Evolutionary conservation across 495 filamentous ascomycete species (phyloP).

Genomic region (Tuber umbilicatum): DNA sequence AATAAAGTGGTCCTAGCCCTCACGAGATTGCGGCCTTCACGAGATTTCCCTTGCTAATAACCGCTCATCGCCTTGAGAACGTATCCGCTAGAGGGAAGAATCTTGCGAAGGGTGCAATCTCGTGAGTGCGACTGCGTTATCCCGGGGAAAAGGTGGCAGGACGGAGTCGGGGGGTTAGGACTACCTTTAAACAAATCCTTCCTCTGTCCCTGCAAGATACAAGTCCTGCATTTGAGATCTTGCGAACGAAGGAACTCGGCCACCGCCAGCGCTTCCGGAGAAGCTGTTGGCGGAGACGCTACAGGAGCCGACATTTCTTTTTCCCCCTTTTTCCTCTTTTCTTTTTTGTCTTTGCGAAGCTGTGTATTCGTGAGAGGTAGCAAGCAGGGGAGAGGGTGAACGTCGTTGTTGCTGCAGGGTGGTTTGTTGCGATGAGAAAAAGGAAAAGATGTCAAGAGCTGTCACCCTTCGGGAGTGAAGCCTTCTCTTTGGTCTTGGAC

Average conservation of each 20-base stretch:
- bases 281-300: slow-evolving; percentile 36
- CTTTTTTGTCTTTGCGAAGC: background rate
- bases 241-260: slow-evolving; percentile 82
- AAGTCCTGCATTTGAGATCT: slow-evolving; percentile 81
- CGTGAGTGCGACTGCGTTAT: background rate
- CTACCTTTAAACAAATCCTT: slow-evolving; percentile 97
- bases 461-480: background rate
- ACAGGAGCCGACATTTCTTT: slow-evolving; percentile 24
- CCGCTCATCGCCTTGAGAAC: slow-evolving; percentile 6
- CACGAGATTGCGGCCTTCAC: background rate
- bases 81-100: slow-evolving; percentile 19
- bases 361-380: background rate
- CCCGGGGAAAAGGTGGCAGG: background rate
- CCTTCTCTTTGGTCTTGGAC: background rate
- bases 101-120: slow-evolving; percentile 43
- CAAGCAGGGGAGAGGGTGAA: background rate
- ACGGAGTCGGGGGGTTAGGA: background rate
- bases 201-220: slow-evolving; percentile 89
- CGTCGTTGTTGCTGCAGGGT: background rate
- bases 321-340: background rate
- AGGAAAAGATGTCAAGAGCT: background rate
- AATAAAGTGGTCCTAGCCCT: background rate
- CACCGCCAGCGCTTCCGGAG: slow-evolving; percentile 75
- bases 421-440: background rate
- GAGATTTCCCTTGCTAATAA: background rate